Percentiles rank a stretch among this genome's conserved stretches.
Conservation (phyloP, 306 rosid species). For the Albizia julibrissin region DNA sequence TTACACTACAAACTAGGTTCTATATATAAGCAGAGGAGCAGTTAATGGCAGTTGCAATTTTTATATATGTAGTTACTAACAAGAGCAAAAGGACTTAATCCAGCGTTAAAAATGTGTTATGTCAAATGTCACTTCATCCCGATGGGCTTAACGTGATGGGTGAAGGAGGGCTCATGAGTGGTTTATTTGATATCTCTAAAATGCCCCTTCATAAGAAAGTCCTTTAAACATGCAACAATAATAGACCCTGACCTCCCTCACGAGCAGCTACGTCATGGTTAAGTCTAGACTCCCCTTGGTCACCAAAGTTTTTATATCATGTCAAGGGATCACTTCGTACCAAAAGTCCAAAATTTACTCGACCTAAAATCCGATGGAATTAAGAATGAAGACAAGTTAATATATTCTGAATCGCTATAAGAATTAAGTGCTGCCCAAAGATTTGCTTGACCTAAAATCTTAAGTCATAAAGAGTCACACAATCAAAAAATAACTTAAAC, state of each 20-base stretch:
- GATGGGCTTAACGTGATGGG: background rate
- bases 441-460: conserved; percentile 12
- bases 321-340: background rate
- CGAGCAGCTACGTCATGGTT: no score
- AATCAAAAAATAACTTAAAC: background rate
- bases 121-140: background rate
- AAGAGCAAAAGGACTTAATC: background rate
- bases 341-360: conserved; percentile 3
- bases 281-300: background rate
- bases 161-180: background rate
- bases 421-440: background rate
- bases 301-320: background rate
- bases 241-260: background rate
- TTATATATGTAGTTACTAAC: background rate
- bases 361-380: background rate
- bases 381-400: background rate
- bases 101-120: background rate
- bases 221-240: background rate
- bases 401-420: background rate
- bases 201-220: background rate
- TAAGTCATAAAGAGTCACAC: background rate
- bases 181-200: background rate
- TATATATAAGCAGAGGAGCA: no score
- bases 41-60: background rate
- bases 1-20: no score